Percentiles rank a stretch among this genome's conserved stretches.
These are phyloP conservation scores for Beauveria medogensis DNA, from an alignment of 2,329 filamentous ascomycete species.

Conservation along the genomic window DNA sequence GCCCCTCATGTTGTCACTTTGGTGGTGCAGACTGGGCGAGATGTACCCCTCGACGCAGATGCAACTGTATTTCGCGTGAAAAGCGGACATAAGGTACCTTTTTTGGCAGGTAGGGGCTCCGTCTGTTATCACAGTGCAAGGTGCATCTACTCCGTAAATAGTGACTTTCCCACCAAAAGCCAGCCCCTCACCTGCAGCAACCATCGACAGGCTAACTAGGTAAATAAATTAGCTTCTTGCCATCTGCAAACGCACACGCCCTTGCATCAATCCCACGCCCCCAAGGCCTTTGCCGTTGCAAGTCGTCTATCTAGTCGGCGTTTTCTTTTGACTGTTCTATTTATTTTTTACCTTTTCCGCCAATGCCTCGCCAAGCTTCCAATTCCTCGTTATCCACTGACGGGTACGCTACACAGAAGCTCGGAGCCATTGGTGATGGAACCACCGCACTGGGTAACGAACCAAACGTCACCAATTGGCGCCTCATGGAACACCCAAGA, in stretches of 20 bases:
- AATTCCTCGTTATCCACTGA: neutral
- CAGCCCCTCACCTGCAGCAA: constrained; percentile 7
- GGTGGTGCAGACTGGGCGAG: neutral
- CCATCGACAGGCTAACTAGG: neutral
- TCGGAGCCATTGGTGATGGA: neutral
- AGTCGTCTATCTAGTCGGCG: neutral
- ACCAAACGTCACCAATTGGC: neutral
- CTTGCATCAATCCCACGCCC: constrained; percentile 3
- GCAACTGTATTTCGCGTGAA: no score
- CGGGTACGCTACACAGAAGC: constrained; percentile 2
- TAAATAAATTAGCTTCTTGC: neutral
- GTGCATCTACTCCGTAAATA: no score
- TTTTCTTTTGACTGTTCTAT: neutral
- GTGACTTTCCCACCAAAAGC: neutral
- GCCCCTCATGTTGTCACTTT: neutral
- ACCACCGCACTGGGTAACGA: neutral
- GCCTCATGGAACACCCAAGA: neutral
- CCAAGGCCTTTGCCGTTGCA: neutral
- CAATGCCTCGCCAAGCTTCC: constrained; percentile 2
- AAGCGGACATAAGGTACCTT: neutral
- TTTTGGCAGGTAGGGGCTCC: no score
- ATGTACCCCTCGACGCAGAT: no score
- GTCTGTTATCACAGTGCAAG: no score
- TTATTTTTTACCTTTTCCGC: constrained; percentile 1
- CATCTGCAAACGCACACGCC: constrained; percentile 4